Base-by-base conservation (phyloP, 148 eudicot genomes). In the Vaccinium myrtillus region DNA sequence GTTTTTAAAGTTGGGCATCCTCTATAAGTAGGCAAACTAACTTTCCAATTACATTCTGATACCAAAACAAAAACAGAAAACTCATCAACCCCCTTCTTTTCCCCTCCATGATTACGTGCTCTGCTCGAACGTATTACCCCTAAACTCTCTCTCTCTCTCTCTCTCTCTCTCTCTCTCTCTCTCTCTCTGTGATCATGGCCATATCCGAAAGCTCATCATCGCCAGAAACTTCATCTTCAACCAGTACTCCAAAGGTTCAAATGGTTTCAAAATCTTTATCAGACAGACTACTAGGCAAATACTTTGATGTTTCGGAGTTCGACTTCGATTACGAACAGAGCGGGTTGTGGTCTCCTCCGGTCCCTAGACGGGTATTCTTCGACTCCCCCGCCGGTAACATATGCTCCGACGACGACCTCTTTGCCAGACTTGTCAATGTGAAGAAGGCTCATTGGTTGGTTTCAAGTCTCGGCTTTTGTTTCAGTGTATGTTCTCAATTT, bases 251-350 rank as follows among this genome's bases (percentile, higher is more conserved):
- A 61, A 77, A 19, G 6, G 85, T 87, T 61, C 89, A 85, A 9
- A 78, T 80, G 32, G 95, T 91, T 12, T 88, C 93, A 2, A 91
- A 89, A 86, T 83, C 91, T 0, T 82, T 87, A 10, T 92, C 95
- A 13, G 95, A 92, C 69, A 87, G 95, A 58, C 91, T 92, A 6
- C 83, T 92, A 0, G 89, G 90, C 67, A 92, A 92, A 54, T 92
- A 90, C 86, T 91, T 87, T 18, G 95, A 92, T 32, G 95, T 93
- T 6, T 84, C 91, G n/a, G 92, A 92, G 70, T 92, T 81, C 81
- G 95, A 90, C 73, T 91, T 92, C 69, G 91, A 91, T 19, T 79
- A 92, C 76, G 86, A 90, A 1, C 88, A 85, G 82, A 92, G 95
- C 56, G 89, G 88, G 16, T 67, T 91, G 6, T 92, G 95, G 95